These are phyloP conservation scores for Leccinum pachyderme DNA, from an alignment of 1,284 basidiomycete genomes.

Conservation along the genomic window DNA sequence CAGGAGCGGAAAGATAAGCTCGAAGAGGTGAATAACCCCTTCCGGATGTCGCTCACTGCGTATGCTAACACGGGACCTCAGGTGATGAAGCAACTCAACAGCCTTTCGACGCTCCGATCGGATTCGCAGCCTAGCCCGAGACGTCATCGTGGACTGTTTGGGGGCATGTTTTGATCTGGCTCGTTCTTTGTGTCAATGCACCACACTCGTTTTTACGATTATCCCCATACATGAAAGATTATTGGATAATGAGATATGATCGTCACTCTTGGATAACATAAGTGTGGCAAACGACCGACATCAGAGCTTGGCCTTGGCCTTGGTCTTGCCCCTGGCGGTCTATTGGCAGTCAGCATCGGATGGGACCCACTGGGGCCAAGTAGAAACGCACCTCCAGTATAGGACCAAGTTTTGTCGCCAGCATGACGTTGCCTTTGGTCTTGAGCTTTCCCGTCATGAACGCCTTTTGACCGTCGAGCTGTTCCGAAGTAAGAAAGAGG, in stretches of 20 bases:
- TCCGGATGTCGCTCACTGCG: not conserved
- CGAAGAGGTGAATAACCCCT: constrained; percentile 68
- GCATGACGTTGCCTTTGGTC: constrained; percentile 85
- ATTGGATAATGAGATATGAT: constrained; percentile 20
- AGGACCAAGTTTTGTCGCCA: constrained; percentile 83
- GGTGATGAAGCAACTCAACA: constrained; percentile 90
- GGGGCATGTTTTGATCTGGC: constrained; percentile 51
- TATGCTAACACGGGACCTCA: constrained; percentile 28
- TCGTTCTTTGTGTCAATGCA: not conserved
- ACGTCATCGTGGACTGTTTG: constrained; percentile 71
- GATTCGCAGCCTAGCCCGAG: constrained; percentile 70
- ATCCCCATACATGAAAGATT: constrained; percentile 2
- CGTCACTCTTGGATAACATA: constrained; percentile 14
- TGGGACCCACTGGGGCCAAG: not conserved
- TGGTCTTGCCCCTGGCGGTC: constrained; percentile 26
- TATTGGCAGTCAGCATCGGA: constrained; percentile 9
- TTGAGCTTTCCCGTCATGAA: constrained; percentile 93
- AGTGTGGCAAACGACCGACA: not conserved
- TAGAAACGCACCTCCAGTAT: constrained; percentile 71
- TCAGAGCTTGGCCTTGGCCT: constrained; percentile 37
- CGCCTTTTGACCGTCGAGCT: constrained; percentile 80
- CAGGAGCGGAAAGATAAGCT: constrained; percentile 97
- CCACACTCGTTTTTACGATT: constrained; percentile 15
- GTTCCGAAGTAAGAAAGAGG: constrained; percentile 12
- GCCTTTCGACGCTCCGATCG: constrained; percentile 77